Percentiles rank a stretch among this genome's conserved stretches.
phyloP scores from a whole-genome alignment of 192 early-diverging fungal genomes.

The Cetraspora pellucida region DNA sequence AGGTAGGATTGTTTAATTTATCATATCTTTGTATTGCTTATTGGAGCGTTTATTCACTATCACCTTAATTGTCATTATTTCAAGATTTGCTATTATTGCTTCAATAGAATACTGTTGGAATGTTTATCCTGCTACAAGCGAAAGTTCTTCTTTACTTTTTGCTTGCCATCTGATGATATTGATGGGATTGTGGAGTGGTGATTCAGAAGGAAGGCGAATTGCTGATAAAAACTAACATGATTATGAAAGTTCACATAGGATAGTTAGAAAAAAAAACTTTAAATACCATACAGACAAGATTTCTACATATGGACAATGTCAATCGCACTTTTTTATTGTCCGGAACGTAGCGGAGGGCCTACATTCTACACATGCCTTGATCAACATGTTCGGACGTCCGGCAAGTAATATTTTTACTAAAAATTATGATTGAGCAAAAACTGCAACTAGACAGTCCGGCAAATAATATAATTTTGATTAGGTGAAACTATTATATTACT shows the following conservation, averaged over 20 bases:
- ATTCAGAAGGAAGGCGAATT: constrained; percentile 14
- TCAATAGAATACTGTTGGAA: constrained; percentile 85
- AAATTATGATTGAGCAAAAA: too few species aligned
- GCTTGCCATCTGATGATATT: constrained; percentile 39
- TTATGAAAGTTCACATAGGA: neutral
- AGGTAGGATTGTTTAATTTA: neutral
- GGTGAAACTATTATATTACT: too few species aligned
- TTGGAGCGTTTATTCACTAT: neutral
- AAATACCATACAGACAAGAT: too few species aligned
- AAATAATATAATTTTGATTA: too few species aligned
- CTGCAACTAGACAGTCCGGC: too few species aligned
- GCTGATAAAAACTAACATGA: neutral
- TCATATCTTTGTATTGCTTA: neutral
- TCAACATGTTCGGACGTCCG: too few species aligned
- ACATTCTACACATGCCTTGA: too few species aligned
- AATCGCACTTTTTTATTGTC: too few species aligned
- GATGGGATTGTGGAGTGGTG: constrained; percentile 41
- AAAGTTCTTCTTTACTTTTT: constrained; percentile 40
- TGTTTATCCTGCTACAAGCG: constrained; percentile 76
- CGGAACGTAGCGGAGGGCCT: too few species aligned
- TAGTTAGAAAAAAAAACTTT: too few species aligned
- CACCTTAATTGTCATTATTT: neutral
- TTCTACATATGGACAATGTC: too few species aligned
- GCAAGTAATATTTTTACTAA: too few species aligned
- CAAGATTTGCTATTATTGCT: constrained; percentile 39